A percentile compares a stretch with the other conserved stretches of the same genome.
Conservation (phyloP, 139 green algal species). For the Bryopsis sp. region DNA sequence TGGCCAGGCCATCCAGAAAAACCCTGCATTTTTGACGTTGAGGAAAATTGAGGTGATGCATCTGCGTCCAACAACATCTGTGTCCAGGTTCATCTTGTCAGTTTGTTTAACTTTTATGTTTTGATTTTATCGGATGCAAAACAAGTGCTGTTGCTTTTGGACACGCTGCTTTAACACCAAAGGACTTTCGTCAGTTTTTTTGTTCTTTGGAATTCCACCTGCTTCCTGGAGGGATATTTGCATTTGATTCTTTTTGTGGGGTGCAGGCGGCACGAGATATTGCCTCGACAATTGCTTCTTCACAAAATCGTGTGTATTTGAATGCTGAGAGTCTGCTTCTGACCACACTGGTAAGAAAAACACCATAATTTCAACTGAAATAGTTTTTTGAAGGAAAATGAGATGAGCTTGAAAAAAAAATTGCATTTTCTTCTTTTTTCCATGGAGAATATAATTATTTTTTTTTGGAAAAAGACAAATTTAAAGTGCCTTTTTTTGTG, state of each 20-base stretch:
- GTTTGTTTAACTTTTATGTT: no score
- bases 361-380: no score
- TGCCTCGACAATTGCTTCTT: conserved; percentile 67
- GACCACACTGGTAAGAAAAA: no score
- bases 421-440: no score
- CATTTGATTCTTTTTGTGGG: not conserved
- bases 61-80: not conserved
- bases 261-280: conserved; percentile 84
- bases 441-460: no score
- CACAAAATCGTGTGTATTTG: conserved; percentile 87
- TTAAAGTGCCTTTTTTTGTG: no score
- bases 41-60: conserved; percentile 76
- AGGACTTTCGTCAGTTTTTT: not conserved
- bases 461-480: no score
- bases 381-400: no score
- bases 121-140: conserved; percentile 9
- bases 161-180: not conserved
- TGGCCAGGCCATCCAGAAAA: conserved; percentile 80
- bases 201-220: no score
- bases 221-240: not conserved
- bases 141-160: not conserved
- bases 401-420: no score
- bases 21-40: conserved; percentile 86
- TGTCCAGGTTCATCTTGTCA: no score
- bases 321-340: conserved; percentile 85